These are phyloP conservation scores for Clavulina sp. DNA, from an alignment of 768 basidiomycete genomes.

Conservation along the genomic window DNA sequence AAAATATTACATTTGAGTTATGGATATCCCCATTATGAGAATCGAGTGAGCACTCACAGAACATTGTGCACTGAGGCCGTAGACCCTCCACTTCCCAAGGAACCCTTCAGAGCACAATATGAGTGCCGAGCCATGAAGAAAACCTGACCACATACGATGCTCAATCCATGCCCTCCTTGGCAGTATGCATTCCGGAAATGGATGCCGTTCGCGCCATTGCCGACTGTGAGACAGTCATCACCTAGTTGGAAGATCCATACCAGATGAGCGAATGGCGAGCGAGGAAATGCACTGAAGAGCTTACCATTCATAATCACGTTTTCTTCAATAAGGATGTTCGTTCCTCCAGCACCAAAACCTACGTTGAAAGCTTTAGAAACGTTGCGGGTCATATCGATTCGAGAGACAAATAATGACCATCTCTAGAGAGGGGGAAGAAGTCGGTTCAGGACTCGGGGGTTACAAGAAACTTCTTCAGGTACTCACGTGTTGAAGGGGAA, in stretches of 20 bases:
- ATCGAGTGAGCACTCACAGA: conserved; percentile 22
- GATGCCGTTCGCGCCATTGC: background rate
- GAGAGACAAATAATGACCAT: conserved; percentile 18
- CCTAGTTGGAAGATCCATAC: too few relatives aligned
- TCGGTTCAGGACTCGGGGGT: background rate
- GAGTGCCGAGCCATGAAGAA: background rate
- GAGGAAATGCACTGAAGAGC: background rate
- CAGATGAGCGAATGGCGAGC: conserved; percentile 13
- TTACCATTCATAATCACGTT: background rate
- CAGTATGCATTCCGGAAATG: background rate
- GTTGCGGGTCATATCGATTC: too few relatives aligned
- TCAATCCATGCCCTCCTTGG: conserved; percentile 41
- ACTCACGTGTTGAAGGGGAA: conserved; percentile 47
- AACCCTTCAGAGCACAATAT: conserved; percentile 20
- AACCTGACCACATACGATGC: too few relatives aligned
- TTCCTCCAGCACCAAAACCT: background rate
- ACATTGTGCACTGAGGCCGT: conserved; percentile 41
- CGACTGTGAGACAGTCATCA: background rate
- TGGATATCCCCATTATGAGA: too few relatives aligned
- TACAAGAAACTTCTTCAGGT: conserved; percentile 1
- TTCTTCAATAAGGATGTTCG: background rate
- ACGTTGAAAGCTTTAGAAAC: background rate
- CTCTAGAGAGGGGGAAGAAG: too few relatives aligned
- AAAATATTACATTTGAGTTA: too few relatives aligned
- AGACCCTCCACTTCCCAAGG: conserved; percentile 24